These are phyloP conservation scores for Melampsora abietis-canadensis DNA, from an alignment of 1,284 basidiomycete species.

Conservation along the genomic window DNA sequence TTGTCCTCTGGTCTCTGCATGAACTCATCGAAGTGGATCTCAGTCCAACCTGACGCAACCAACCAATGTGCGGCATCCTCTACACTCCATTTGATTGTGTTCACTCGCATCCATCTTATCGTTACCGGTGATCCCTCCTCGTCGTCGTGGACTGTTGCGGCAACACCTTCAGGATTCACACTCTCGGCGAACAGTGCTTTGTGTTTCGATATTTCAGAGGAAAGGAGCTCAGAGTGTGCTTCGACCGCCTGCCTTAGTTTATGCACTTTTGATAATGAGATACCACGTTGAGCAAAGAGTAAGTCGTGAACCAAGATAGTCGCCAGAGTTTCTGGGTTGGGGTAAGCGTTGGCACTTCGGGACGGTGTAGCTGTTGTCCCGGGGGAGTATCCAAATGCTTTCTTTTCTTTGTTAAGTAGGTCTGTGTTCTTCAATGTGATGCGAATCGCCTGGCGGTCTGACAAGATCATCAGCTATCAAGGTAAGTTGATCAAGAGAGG, in stretches of 20 bases:
- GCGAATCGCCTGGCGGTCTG: slow-evolving; percentile 68
- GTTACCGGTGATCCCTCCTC: background rate
- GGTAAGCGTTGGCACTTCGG: slow-evolving; percentile 46
- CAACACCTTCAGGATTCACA: background rate
- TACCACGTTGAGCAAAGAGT: slow-evolving; percentile 65
- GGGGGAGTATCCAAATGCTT: slow-evolving; percentile 60
- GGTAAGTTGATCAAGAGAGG: slow-evolving; percentile 23
- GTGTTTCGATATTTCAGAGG: slow-evolving; percentile 15
- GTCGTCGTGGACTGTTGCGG: background rate
- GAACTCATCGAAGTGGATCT: background rate
- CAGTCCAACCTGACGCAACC: slow-evolving; percentile 19
- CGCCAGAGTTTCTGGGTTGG: slow-evolving; percentile 60
- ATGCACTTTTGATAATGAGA: slow-evolving; percentile 51
- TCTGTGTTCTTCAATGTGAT: slow-evolving; percentile 65
- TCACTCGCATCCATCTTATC: slow-evolving; percentile 31
- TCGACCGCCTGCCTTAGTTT: slow-evolving; percentile 50
- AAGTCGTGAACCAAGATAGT: slow-evolving; percentile 83
- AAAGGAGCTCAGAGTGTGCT: slow-evolving; percentile 47
- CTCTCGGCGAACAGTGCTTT: slow-evolving; percentile 11
- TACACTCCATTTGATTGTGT: slow-evolving; percentile 27
- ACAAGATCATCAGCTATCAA: slow-evolving; percentile 21
- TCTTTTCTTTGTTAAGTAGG: slow-evolving; percentile 69
- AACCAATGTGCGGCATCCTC: slow-evolving; percentile 24
- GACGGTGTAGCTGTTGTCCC: slow-evolving; percentile 53
- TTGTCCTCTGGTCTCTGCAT: background rate